These are phyloP conservation scores for Penicillium polonicum DNA, from an alignment of 2,329 filamentous ascomycete species.

Conservation along the genomic window DNA sequence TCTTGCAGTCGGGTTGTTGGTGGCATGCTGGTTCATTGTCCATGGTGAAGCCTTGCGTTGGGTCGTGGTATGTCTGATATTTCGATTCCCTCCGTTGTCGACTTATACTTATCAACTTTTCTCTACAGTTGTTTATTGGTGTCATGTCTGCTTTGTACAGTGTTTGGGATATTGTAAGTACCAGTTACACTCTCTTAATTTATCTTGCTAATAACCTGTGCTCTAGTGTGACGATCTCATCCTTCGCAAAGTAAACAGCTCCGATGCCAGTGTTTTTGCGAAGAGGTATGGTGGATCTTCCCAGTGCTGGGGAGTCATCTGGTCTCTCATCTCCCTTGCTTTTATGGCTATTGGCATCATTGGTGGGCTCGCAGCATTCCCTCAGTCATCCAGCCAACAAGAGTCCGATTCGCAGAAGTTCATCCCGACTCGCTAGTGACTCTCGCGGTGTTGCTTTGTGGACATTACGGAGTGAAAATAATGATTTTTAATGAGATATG, in stretches of 20 bases:
- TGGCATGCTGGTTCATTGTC: slow-evolving; percentile 77
- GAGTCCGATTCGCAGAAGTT: slow-evolving; percentile 67
- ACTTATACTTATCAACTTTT: slow-evolving; percentile 2
- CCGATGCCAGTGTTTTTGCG: slow-evolving; percentile 76
- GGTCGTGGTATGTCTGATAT: slow-evolving; percentile 56
- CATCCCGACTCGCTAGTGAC: slow-evolving; percentile 48
- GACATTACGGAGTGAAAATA: background rate
- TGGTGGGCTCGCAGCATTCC: slow-evolving; percentile 74
- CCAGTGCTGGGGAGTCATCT: slow-evolving; percentile 77
- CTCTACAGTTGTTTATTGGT: slow-evolving; percentile 66
- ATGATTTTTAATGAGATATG: slow-evolving; percentile 6
- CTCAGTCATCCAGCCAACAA: slow-evolving; percentile 67
- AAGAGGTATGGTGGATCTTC: slow-evolving; percentile 75
- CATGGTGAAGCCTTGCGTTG: slow-evolving; percentile 73
- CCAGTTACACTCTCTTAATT: background rate
- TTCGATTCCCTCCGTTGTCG: fast-evolving
- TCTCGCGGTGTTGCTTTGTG: background rate
- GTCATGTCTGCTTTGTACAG: slow-evolving; percentile 80
- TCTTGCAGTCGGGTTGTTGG: slow-evolving; percentile 66
- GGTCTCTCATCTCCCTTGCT: slow-evolving; percentile 68
- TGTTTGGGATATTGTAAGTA: slow-evolving; percentile 72
- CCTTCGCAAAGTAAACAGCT: slow-evolving; percentile 74
- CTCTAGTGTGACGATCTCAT: slow-evolving; percentile 72
- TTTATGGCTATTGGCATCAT: slow-evolving; percentile 74
- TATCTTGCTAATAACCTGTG: background rate